phyloP scores from a whole-genome alignment of 2,329 filamentous ascomycete species.

The Paraphoma sp. region DNA sequence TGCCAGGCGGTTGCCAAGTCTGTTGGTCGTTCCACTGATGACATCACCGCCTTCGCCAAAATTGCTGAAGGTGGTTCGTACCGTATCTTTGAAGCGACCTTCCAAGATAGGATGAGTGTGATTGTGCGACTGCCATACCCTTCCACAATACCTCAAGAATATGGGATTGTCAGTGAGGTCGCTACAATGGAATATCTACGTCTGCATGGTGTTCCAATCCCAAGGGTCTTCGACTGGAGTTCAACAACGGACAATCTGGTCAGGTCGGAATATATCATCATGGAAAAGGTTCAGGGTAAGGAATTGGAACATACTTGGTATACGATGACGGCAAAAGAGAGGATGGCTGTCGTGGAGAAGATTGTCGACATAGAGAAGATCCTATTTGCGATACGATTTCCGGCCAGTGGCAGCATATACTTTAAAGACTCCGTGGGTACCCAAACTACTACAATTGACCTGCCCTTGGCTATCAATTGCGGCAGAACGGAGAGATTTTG shows the following conservation, averaged over 20 bases:
- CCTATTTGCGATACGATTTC: conserved; percentile 12
- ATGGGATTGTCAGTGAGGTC: conserved; percentile 22
- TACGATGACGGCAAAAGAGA: conserved; percentile 8
- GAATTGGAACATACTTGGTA: conserved; percentile 11
- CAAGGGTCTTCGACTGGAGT: conserved; percentile 14
- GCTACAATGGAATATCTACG: conserved; percentile 24
- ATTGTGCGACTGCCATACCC: conserved; percentile 23
- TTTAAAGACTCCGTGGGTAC: conserved; percentile 7
- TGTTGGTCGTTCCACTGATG: conserved; percentile 15
- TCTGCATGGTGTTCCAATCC: conserved; percentile 30
- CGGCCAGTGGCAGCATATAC: conserved; percentile 11
- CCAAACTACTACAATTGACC: conserved; percentile 1
- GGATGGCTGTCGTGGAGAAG: conserved; percentile 8
- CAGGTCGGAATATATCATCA: conserved; percentile 15
- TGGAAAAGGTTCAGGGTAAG: conserved; percentile 13
- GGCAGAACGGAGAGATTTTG: conserved; percentile 8
- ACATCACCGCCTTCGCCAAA: conserved; percentile 29
- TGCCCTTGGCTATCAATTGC: conserved; percentile 2
- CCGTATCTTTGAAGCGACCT: conserved; percentile 30
- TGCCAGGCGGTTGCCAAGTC: conserved; percentile 27
- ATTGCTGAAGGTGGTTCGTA: conserved; percentile 35
- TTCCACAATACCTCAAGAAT: conserved; percentile 15
- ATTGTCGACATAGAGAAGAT: conserved; percentile 12
- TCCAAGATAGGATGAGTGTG: conserved; percentile 15
- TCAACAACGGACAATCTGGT: conserved; percentile 11